Evolutionary conservation across 2,329 filamentous ascomycete species (phyloP).

Genomic region (Paecilomyces fulvus): DNA sequence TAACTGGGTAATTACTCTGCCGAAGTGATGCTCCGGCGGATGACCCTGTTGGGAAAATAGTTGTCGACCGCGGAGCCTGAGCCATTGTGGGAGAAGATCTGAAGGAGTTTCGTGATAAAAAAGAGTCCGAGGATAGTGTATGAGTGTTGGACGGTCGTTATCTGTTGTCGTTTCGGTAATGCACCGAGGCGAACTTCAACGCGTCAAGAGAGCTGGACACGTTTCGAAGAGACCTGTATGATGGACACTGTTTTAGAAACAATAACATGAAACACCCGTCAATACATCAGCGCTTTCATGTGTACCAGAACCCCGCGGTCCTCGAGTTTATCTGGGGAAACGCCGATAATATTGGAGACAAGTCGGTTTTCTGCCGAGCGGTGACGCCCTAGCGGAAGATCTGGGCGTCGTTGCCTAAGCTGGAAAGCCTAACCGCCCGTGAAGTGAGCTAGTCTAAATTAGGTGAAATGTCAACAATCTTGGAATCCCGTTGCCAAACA

Average conservation of each 20-base stretch:
- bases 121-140: background rate
- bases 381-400: background rate
- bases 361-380: background rate
- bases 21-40: slow-evolving; percentile 20
- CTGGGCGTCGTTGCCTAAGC: background rate
- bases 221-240: background rate
- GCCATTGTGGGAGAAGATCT: slow-evolving; percentile 19
- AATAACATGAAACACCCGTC: background rate
- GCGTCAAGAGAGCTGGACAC: background rate
- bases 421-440: background rate
- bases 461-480: slow-evolving; percentile 34
- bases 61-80: slow-evolving; percentile 26
- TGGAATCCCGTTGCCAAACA: background rate
- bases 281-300: background rate
- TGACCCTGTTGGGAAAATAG: slow-evolving; percentile 20
- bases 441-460: slow-evolving; percentile 19
- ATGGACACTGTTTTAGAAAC: background rate
- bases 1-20: slow-evolving; percentile 27
- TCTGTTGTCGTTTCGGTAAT: background rate
- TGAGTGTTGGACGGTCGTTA: background rate
- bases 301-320: background rate
- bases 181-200: background rate
- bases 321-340: background rate
- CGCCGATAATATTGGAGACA: background rate
- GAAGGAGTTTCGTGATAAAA: background rate